phyloP scores from a whole-genome alignment of 2,329 filamentous ascomycete species.

The Aspergillus tanneri region DNA sequence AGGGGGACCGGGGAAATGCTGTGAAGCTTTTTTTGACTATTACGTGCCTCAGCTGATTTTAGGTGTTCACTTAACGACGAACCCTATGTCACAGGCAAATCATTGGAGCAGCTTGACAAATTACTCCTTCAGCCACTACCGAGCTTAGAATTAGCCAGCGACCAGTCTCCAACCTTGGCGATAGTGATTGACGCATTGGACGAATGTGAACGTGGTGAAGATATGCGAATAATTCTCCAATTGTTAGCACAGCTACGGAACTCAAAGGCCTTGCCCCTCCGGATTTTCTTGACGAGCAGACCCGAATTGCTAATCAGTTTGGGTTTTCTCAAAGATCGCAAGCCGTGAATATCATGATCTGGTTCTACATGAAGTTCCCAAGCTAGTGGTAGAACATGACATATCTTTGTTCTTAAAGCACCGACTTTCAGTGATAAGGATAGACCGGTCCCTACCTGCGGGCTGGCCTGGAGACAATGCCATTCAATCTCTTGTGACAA shows the following conservation, averaged over 20 bases:
- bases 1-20: constrained; percentile 38
- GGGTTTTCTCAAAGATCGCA: constrained; percentile 20
- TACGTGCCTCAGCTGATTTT: constrained; percentile 24
- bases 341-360: constrained; percentile 19
- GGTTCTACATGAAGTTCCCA: constrained; percentile 22
- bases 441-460: constrained; percentile 7
- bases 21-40: constrained; percentile 41
- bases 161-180: background rate
- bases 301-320: constrained; percentile 25
- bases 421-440: constrained; percentile 14
- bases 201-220: constrained; percentile 21
- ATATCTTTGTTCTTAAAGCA: constrained; percentile 21
- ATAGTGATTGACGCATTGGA: constrained; percentile 29
- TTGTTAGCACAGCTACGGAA: constrained; percentile 16
- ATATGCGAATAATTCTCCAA: constrained; percentile 22
- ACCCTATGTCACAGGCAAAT: constrained; percentile 22
- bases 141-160: background rate
- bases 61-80: constrained; percentile 18
- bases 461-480: constrained; percentile 6
- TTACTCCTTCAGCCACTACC: constrained; percentile 26
- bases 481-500: background rate
- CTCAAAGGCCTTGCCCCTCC: constrained; percentile 12
- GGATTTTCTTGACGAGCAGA: constrained; percentile 26
- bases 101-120: constrained; percentile 28
- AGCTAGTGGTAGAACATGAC: constrained; percentile 20